Evolutionary conservation across 371 early-diverging fungal genomes (phyloP).

Genomic region (Circinella umbellata): DNA sequence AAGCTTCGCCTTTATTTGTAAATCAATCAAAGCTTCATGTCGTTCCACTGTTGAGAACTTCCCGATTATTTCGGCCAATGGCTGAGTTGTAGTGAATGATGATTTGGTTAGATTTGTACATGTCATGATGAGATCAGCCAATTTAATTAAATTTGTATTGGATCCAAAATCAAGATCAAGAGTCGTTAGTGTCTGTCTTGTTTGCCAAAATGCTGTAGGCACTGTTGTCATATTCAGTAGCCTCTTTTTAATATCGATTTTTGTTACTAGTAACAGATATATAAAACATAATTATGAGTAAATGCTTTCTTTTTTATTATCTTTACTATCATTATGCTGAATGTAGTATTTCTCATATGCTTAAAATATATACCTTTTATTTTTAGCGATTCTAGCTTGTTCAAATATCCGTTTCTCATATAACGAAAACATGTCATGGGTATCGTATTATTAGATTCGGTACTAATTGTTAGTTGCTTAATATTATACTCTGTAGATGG

Average conservation of each 20-base stretch:
- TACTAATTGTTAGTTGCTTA: background rate
- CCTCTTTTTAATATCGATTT: no score
- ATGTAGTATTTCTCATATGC: no score
- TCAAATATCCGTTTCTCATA: background rate
- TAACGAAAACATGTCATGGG: background rate
- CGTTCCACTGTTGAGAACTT: background rate
- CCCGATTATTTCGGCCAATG: background rate
- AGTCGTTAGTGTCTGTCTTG: background rate
- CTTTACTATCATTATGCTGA: no score
- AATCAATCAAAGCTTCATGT: background rate
- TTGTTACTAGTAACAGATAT: no score
- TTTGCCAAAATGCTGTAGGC: background rate
- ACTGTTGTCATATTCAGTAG: no score
- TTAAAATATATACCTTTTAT: background rate
- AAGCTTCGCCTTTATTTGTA: background rate
- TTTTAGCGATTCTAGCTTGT: background rate
- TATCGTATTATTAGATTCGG: background rate
- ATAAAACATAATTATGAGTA: background rate
- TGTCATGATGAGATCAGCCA: background rate
- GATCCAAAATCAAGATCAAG: background rate
- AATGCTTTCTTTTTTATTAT: no score
- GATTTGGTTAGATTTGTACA: background rate
- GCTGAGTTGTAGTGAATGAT: background rate
- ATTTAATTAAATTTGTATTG: background rate
- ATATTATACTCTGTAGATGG: background rate